Evolutionary conservation across 805 yeast genomes (phyloP), one percentile per base, ranked within the genome.

Genomic region (Kurtzmaniella cleridarum): DNA sequence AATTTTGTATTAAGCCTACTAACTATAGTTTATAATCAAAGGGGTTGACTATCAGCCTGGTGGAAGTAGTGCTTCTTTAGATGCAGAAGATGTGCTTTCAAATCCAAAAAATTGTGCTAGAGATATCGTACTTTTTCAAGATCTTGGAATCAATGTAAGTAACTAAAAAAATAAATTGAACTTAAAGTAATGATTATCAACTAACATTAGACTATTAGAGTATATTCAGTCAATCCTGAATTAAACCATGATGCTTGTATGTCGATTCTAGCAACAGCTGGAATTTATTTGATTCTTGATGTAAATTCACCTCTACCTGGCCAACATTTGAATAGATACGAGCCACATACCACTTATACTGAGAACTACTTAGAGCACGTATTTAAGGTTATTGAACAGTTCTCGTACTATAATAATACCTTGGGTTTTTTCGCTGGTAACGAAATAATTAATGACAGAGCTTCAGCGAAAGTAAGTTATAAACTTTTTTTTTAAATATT

Each of bases 21-120:
- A 48, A 55, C 50, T 34, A 40, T 37, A 80, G 79, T 90, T 91
- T 54, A 81, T 72, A 50, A 73, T 90, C 28, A 81, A 77, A 59
- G 98, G 98, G 14, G 84, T 91, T 1, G 98, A 91, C 59, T 90
- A 90, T 55, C 97, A 91, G 54, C 97, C 97, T 0, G 97, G 97
- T 8, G 98, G 97, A 0, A 81, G 95, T 0, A 81, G 95, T 0
- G 90, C 81, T 0, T 80, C 79, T 17, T 66, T 66, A n/a, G 60
- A 52, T 3, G 44, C 51, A 5, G 55, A 49, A 8, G 98, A 91
- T 55, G 96, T 96, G 0, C 67, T 91, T 32, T 82, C 95, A 2
- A 82, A 87, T 51, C 72, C 79, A 3, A 62, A 72, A 10, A 53
- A 60, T 14, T 91, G 98, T 65, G 83, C 90, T 3, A 75, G 97